These are phyloP conservation scores for Allomyces javanicus DNA, from an alignment of 192 early-diverging fungal genomes.

Conservation along the genomic window DNA sequence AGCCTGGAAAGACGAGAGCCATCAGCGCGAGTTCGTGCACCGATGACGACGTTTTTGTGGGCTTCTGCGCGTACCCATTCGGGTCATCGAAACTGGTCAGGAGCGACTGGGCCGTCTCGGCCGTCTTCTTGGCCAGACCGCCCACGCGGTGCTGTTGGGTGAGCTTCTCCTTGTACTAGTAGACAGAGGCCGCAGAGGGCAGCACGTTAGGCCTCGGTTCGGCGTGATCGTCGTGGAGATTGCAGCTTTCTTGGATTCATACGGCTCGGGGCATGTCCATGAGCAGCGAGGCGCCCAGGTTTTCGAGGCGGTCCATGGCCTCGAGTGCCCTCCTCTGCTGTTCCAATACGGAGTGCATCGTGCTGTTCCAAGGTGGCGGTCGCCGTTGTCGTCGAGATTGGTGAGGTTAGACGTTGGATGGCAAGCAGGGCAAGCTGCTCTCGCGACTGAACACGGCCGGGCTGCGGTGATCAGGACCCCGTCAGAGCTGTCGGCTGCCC, in stretches of 20 bases:
- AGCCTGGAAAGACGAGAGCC: slow-evolving; percentile 13
- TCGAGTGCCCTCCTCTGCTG: neutral
- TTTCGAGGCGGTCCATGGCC: neutral
- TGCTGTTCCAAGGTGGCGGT: neutral
- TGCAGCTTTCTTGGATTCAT: neutral
- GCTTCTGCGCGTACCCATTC: slow-evolving; percentile 30
- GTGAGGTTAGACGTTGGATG: no score
- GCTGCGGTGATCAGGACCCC: neutral
- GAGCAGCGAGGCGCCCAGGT: neutral
- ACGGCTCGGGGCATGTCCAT: neutral
- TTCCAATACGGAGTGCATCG: neutral
- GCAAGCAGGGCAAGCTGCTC: no score
- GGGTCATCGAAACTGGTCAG: slow-evolving; percentile 47
- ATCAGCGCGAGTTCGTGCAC: neutral
- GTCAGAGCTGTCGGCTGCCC: no score
- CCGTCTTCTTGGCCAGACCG: slow-evolving; percentile 48
- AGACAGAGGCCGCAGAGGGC: neutral
- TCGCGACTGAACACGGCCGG: neutral
- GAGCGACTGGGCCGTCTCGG: slow-evolving; percentile 36
- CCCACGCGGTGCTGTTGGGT: slow-evolving; percentile 60
- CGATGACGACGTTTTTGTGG: neutral
- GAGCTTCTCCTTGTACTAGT: slow-evolving; percentile 56
- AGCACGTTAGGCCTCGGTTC: neutral
- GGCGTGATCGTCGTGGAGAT: neutral
- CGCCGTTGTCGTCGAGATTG: no score